Base-by-base conservation (phyloP, 306 rosid species). In the Rosa lucieae region DNA sequence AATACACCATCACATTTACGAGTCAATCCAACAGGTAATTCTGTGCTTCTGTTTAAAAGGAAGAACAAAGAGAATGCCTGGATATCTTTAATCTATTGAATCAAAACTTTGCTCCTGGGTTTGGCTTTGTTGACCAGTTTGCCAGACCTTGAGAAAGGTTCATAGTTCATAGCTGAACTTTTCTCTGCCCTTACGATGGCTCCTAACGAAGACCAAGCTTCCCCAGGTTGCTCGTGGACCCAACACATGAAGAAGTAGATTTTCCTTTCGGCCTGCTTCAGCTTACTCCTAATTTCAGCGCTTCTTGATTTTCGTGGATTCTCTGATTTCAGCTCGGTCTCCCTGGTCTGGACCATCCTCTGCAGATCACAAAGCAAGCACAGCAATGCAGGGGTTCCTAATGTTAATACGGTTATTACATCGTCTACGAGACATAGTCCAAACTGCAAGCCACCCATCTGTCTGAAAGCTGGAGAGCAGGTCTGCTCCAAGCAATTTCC, bases 191-290 rank as follows among this genome's bases (percentile, higher is more conserved):
- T 76, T 20, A 86, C 86, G 62, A 91, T 83, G 73, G 90, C 86
- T 23, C 87, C 94, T 73, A 91, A 82, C 73, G 96, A 80, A 67
- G 90, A 85, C 99, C 95, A 92, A 43, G 86, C 92, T 84, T 92
- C 98, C 43, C 79, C 69, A 0, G 89, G 90, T 83, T 92, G 98
- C 86, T 90, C 97, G 51, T 87, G 91, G 59, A 92, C 97, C 97
- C 97, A 92, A 80, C 92, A 94, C 97, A 87, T 88, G 63, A 90
- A 80, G 87, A 92, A 94, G 82, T 79, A 83, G 12, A 85, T 66
- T 88, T 92, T 95, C 84, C 93, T 89, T 75, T 88, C 90, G 6
- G 98, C 96, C 66, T 53, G 79, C 84, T 90, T 92, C 42, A 91
- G 87, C 87, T 85, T 85, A 59, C 73, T 87, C 80, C 90, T 84